These are phyloP conservation scores for Lasiodiplodia gonubiensis DNA, from an alignment of 2,329 filamentous ascomycete species.

Conservation along the genomic window DNA sequence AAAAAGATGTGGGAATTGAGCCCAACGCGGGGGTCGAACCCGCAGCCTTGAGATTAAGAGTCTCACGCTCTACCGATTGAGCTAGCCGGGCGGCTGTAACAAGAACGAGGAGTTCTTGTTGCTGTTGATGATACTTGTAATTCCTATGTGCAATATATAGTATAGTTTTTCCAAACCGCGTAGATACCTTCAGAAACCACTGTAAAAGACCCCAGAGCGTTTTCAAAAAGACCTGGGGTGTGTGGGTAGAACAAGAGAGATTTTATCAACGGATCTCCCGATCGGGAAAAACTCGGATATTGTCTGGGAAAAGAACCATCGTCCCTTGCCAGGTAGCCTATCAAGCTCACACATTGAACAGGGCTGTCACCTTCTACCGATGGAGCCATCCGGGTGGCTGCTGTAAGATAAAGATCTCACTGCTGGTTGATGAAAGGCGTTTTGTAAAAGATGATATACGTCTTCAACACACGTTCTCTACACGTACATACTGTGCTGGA, in stretches of 20 bases:
- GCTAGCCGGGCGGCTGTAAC: conserved; percentile 31
- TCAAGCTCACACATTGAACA: too few species aligned
- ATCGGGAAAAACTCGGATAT: neutral
- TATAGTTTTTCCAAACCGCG: rapidly evolving
- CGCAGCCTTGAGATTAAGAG: conserved; percentile 40
- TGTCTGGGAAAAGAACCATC: too few species aligned
- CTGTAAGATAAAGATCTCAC: too few species aligned
- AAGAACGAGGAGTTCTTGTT: neutral
- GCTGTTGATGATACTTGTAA: neutral
- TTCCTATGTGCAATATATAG: neutral
- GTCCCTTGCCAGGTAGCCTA: too few species aligned
- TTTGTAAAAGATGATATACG: too few species aligned
- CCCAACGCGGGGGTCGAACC: conserved; percentile 30
- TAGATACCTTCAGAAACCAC: neutral
- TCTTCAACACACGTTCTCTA: too few species aligned
- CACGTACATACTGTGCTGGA: too few species aligned
- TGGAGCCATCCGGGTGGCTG: too few species aligned
- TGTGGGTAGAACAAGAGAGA: neutral
- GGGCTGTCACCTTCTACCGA: too few species aligned
- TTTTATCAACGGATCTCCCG: neutral
- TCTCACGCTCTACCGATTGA: conserved; percentile 51
- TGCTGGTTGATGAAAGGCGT: too few species aligned
- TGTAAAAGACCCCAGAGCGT: neutral
- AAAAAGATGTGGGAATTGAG: conserved; percentile 28
- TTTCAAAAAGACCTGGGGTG: neutral